Conservation (phyloP, 805 yeast genomes). For the Metschnikowia colocasiae region DNA sequence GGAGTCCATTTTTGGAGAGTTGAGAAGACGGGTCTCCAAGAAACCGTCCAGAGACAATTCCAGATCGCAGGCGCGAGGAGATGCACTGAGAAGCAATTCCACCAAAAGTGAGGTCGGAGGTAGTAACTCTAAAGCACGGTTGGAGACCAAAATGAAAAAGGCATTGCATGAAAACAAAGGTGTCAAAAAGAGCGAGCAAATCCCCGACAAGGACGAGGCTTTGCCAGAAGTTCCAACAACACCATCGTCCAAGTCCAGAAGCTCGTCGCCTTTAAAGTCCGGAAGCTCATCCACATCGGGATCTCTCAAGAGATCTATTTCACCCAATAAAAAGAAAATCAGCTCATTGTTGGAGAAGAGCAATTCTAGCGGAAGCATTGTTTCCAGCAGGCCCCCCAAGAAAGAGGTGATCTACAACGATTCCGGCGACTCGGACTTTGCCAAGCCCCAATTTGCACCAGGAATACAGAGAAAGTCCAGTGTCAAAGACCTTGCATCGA, state of each 20-base stretch:
- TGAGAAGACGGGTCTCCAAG: constrained; percentile 39
- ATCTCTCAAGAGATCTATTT: constrained; percentile 33
- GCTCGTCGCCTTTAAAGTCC: constrained; percentile 13
- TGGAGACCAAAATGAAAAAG: constrained; percentile 12
- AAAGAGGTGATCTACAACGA: constrained; percentile 26
- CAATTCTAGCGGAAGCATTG: constrained; percentile 9
- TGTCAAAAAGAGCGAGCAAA: not conserved
- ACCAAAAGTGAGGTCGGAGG: constrained; percentile 1
- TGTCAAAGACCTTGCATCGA: constrained; percentile 31
- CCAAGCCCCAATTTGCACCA: constrained; percentile 28
- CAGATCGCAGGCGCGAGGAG: not conserved
- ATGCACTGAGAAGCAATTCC: constrained; percentile 5
- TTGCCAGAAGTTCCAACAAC: constrained; percentile 21
- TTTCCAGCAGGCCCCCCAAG: constrained; percentile 24
- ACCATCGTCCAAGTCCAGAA: constrained; percentile 13
- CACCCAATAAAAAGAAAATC: constrained; percentile 37
- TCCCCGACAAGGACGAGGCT: not conserved
- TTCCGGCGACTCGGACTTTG: constrained; percentile 17
- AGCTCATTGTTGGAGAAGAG: constrained; percentile 4
- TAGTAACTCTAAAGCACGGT: constrained; percentile 7
- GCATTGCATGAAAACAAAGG: constrained; percentile 6
- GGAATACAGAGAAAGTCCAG: constrained; percentile 29
- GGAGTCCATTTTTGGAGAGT: constrained; percentile 60
- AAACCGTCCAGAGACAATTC: constrained; percentile 15
- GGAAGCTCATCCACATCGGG: constrained; percentile 8